Evolutionary conservation across 179 eudicot genomes (phyloP), one percentile per base, ranked within the genome.

Genomic region (Spergularia azorica): DNA sequence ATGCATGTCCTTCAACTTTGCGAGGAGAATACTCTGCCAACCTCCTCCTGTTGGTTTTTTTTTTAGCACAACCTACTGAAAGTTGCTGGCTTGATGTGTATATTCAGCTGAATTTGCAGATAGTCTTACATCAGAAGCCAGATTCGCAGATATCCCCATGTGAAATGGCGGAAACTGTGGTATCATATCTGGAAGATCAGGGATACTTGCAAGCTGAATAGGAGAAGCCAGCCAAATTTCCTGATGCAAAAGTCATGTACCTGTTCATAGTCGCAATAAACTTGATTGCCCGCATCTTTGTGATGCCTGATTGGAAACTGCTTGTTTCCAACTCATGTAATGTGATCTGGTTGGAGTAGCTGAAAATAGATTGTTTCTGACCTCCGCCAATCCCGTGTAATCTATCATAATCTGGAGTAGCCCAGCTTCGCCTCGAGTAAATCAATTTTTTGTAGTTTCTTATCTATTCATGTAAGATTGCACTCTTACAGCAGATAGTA

Each of bases 81-180:
- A 43, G 77, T 67, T 32, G 36, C 48, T 16, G 66, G 50, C 20
- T 12, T 72, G n/a, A 70, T 78, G 9, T 39, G 21, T 4, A 16
- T 8, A 15, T 50, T 46, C 5, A 54, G 50, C 43, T 48, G 32
- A 57, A 63, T 59, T 78, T 88, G 80, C 92, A 91, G 97, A 86
- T 91, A 67, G 86, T 85, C 39, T 79, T 91, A 72, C 84, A 81
- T 41, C 92, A 88, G 58, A 60, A 84, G 48, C 87, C 79, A 76
- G 92, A 82, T 62, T 57, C 73, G 36, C 86, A 91, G 76, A 80
- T 83, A 67, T 78, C 92, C 57, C 94, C 97, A 10, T 71, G 85
- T 67, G 89, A 86, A 65, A 77, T 87, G 90, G 92, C 97, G 7
- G 89, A 85, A 66, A 89, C 67, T 63, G 92, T 91, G 74, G 77